phyloP scores from a whole-genome alignment of 2,329 filamentous ascomycete species.

The Pseudogymnoascus sp. region DNA sequence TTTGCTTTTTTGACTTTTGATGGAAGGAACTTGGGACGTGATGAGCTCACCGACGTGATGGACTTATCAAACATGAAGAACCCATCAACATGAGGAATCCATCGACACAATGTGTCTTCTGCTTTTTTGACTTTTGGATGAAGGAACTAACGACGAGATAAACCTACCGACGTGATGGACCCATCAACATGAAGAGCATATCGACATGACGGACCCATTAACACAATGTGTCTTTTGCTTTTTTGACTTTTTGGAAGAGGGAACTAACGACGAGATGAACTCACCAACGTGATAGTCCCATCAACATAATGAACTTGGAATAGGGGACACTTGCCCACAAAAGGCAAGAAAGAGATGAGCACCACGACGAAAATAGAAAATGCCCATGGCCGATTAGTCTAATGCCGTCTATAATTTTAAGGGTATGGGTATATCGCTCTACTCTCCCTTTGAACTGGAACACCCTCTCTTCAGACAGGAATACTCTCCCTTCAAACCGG shows the following conservation, averaged over 20 bases:
- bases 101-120: no score
- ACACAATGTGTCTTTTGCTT: no score
- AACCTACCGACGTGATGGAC: no score
- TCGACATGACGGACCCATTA: no score
- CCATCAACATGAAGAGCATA: no score
- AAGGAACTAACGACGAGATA: no score
- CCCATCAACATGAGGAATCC: no score
- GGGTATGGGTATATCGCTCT: neutral
- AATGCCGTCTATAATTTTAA: conserved; percentile 7
- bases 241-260: neutral
- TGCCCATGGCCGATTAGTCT: neutral
- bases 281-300: neutral
- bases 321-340: neutral
- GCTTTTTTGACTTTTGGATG: neutral
- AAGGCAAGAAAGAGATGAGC: neutral
- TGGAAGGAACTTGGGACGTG: no score
- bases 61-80: no score
- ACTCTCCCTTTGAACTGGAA: neutral
- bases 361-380: neutral
- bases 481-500: neutral
- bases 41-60: no score
- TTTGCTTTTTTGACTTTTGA: neutral
- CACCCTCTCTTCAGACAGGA: neutral
- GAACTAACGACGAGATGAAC: neutral
- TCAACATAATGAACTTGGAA: neutral